These are phyloP conservation scores for Tympanopsis confertula DNA, from an alignment of 2,329 filamentous ascomycete genomes.

Conservation along the genomic window DNA sequence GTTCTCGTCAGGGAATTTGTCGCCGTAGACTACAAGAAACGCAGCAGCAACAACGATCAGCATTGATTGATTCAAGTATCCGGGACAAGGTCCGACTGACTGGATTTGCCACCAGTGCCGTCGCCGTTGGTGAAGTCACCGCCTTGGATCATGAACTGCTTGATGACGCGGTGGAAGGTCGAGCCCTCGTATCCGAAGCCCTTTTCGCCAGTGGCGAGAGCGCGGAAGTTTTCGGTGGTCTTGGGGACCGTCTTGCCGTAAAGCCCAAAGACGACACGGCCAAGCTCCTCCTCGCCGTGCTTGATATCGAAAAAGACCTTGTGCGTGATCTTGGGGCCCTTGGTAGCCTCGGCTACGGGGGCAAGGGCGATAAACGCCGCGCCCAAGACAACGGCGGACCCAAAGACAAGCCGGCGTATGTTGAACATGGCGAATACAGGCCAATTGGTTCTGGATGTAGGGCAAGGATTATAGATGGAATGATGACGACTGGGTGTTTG, in stretches of 20 bases:
- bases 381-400: slow-evolving; percentile 66
- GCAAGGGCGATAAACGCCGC: slow-evolving; percentile 65
- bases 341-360: slow-evolving; percentile 60
- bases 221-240: slow-evolving; percentile 64
- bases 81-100: too few species aligned
- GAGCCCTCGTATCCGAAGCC: slow-evolving; percentile 75
- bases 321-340: slow-evolving; percentile 90
- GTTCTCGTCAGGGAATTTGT: slow-evolving; percentile 81
- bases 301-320: slow-evolving; percentile 86
- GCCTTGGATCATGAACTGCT: slow-evolving; percentile 84
- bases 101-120: slow-evolving; percentile 76
- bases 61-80: too few species aligned
- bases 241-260: slow-evolving; percentile 81
- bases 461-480: slow-evolving; percentile 2
- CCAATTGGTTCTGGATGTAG: slow-evolving; percentile 8
- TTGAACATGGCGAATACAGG: slow-evolving; percentile 54
- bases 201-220: slow-evolving; percentile 75
- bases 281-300: slow-evolving; percentile 61
- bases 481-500: slow-evolving; percentile 1
- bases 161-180: slow-evolving; percentile 81
- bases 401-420: slow-evolving; percentile 58
- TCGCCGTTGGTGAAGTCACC: slow-evolving; percentile 79
- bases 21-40: slow-evolving; percentile 53
- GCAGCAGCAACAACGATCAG: not conserved
- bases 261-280: slow-evolving; percentile 69